Base-by-base conservation (phyloP, 129 eudicot genomes). In the Centella asiatica region DNA sequence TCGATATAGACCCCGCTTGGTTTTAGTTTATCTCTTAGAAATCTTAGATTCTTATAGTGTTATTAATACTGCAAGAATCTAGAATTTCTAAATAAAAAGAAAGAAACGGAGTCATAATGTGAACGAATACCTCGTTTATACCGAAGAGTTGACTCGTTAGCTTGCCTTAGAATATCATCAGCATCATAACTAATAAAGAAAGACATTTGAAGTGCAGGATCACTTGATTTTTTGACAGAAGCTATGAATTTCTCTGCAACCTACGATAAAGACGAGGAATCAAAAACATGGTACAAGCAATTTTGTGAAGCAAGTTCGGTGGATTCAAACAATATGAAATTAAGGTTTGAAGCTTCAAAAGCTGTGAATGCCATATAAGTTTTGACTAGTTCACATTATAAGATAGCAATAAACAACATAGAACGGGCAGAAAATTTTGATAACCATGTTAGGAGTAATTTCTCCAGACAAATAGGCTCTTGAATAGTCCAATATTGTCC, bases 401-500 rank as follows among this genome's bases (percentile, higher is more conserved):
- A n/a, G n/a, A n/a, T n/a, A n/a, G n/a, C n/a, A n/a, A n/a, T n/a
- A n/a, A n/a, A 54, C 22, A 5, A 31, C 22, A 28, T 56, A 58
- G 1, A 39, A 60, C 22, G 13, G 29, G 9, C 36, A 23, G 42
- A 39, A 64, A 67, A 36, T n/a, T n/a, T 46, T 24, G 39, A 70
- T 39, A 67, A 92, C 99, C 86, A 72, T 46, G 58, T 60, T 79
- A 10, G 99, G 99, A 85, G 99, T 85, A 31, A 80, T 42, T 54
- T 76, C 46, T 73, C 77, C 72, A 18, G 92, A 84, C 32, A 58
- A 25, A 68, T 85, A 93, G 64, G 99, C 99, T 67, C 71, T 82
- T 50, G 96, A 80, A 66, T 88, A 93, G 60, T 93, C 99, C 81
- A 76, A 2, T 48, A 88, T 82, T 25, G 88, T 88, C 99, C 96